Base-by-base conservation (phyloP, 345 rosid genomes). In the Microcos paniculata region DNA sequence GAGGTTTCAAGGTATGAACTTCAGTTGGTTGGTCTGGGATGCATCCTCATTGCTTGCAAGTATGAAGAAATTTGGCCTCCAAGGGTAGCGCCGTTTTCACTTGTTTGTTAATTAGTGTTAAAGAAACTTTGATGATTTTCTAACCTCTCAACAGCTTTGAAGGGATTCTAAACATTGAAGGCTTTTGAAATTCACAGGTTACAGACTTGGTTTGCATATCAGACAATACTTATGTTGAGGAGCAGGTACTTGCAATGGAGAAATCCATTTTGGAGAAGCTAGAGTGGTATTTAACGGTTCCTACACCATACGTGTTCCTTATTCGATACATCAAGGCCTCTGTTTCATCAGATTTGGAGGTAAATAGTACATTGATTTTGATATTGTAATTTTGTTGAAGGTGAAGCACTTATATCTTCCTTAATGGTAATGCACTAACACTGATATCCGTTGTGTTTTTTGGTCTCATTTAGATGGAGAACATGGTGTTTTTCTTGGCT, bases 31-130 rank as follows among this genome's bases (percentile, higher is more conserved):
- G 98, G 96, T 75, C 87, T 92, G 42, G 86, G 96, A 62, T 77
- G 96, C 19, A 82, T 94, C 93, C 92, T 94, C 40, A 84, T 92
- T 2, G 97, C 98, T 24, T 92, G 94, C 83, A 94, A 92, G 75
- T 94, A 94, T 56, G 97, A 94, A 82, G 98, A 92, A 81, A 88
- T 92, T 64, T 92, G 97, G 98, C 90, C 98, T 13, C 98, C 97
- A 24, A 88, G 87, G 94, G 83, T 76, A 73, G 7, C 6, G 21
- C 7, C 28, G 13, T 28, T 59, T 3, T 42, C 45, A 5, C n/a
- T 49, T 49, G n/a, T 49, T 59, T 56, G 11, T 51, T 14, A 51
- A 14, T n/a, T n/a, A 18, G 26, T 59, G 28, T 59, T 4, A 15
- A 8, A 16, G n/a, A 49, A 49, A 49, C 31, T 59, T 28, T 58